These are phyloP conservation scores for Byssoonygena ceratinophila DNA, from an alignment of 2,329 filamentous ascomycete species.

Conservation along the genomic window DNA sequence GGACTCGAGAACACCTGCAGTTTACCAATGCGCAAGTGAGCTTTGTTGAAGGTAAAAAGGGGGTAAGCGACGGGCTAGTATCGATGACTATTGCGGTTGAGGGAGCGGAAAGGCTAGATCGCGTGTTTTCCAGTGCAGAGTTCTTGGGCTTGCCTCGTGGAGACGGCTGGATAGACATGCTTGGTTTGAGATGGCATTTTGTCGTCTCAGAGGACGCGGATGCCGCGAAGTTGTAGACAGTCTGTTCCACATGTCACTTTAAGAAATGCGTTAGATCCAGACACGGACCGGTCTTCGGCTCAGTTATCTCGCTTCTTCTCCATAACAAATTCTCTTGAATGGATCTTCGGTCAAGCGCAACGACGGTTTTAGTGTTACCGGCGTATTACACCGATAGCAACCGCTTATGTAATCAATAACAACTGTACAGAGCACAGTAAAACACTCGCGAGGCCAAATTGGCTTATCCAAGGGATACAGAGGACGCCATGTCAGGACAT, in stretches of 20 bases:
- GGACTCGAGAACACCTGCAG: constrained; percentile 17
- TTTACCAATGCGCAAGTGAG: constrained; percentile 29
- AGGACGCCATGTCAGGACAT: no score
- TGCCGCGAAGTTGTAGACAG: not conserved
- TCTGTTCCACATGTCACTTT: no score
- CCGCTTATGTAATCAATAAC: not conserved
- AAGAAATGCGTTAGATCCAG: not conserved
- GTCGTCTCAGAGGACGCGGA: constrained; percentile 3
- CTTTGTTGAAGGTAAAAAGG: constrained; percentile 29
- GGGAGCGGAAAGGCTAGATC: constrained; percentile 24
- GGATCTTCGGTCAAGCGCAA: not conserved
- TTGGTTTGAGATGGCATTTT: constrained; percentile 32
- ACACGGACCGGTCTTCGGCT: not conserved
- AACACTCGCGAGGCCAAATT: no score
- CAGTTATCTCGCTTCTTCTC: no score
- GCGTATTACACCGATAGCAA: constrained; percentile 4
- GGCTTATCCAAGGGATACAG: no score
- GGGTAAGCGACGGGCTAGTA: constrained; percentile 28
- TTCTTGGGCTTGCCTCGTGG: constrained; percentile 23
- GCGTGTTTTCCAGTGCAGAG: constrained; percentile 26
- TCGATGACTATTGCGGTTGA: constrained; percentile 33
- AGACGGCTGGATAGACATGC: constrained; percentile 30
- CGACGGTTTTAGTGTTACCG: constrained; percentile 1
- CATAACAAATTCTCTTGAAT: no score
- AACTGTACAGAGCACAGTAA: not conserved